Evolutionary conservation across 164 flowering plant genomes (phyloP).

Genomic region (Chimonanthus praecox): DNA sequence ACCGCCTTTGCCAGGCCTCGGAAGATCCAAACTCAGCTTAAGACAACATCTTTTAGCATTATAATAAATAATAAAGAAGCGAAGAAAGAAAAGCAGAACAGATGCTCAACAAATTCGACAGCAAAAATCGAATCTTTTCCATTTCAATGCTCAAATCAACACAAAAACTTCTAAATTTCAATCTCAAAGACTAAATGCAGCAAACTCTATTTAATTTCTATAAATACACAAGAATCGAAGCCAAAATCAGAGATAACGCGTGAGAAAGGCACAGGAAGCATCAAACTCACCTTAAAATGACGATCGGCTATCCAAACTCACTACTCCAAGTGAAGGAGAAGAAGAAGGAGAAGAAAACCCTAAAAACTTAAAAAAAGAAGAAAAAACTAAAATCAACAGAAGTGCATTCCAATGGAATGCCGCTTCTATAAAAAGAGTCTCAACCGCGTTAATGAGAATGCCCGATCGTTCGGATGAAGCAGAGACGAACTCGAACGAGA

Average conservation of each 20-base stretch:
- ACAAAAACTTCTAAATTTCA: too few species aligned
- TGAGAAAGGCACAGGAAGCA: too few species aligned
- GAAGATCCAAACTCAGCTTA: not conserved
- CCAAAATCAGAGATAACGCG: too few species aligned
- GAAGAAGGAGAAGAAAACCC: not conserved
- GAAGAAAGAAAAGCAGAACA: too few species aligned
- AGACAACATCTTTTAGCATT: too few species aligned
- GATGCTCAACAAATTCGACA: too few species aligned
- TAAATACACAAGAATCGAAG: too few species aligned
- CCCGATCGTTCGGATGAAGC: not conserved
- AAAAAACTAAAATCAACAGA: not conserved
- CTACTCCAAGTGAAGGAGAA: not conserved
- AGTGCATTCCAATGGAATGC: constrained; percentile 11
- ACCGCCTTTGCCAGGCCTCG: not conserved
- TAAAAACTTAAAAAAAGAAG: not conserved
- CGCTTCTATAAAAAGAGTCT: not conserved
- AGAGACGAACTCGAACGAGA: not conserved
- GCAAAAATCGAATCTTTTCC: not conserved
- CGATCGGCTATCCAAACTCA: not conserved
- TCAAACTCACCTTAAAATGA: constrained; percentile 8
- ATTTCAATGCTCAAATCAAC: too few species aligned
- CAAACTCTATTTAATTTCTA: too few species aligned
- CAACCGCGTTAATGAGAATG: not conserved
- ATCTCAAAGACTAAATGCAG: too few species aligned
- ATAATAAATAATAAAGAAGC: too few species aligned